Base-by-base conservation (phyloP, 1,139 yeast genomes). In the Debaryomyces robertsiae region DNA sequence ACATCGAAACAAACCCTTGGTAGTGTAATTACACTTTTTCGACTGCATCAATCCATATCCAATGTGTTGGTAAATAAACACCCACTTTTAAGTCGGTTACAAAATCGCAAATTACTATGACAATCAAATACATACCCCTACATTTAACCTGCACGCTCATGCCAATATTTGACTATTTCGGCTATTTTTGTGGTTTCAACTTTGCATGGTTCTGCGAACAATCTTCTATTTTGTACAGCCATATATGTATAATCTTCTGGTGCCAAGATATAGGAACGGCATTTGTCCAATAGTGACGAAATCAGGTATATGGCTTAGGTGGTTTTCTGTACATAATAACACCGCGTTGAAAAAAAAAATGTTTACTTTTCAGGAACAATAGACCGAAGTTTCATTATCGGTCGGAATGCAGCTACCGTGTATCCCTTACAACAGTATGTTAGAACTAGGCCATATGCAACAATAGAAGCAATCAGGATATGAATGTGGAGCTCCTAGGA, bases 1-100 rank as follows among this genome's bases (percentile, higher is more conserved):
- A 69, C 27, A 57, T 65, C 38, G 74, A 69, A 47, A 46, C 60
- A 10, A 76, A 76, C 49, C 81, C 81, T 2, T 76, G 81, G 81
- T 73, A 67, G 38, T 39, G 15, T 10, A 13, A 9, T n/a, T 11
- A 4, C 18, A 11, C 10, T n/a, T 10, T n/a, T 11, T 24, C 19
- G 13, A 33, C 30, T 10, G n/a, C 17, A 36, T 16, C 22, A 7
- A 7, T 5, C 7, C 22, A 19, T 19, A 19, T 19, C 7, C 7
- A 19, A n/a, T 30, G 25, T 15, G 18, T 7, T 38, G 28, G 10
- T 25, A 25, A 25, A 25, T 11, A 25, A 25, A 25, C 28, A 25
- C 10, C 22, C 7, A 19, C 22, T 19, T 19, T 19, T 19, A 19
- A 7, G 7, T 19, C 22, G 22, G 22, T 19, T 19, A 19, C 22